Evolutionary conservation across 768 basidiomycete genomes (phyloP), one percentile per base, ranked within the genome.

Genomic region (Termitomyces eurrhizus): DNA sequence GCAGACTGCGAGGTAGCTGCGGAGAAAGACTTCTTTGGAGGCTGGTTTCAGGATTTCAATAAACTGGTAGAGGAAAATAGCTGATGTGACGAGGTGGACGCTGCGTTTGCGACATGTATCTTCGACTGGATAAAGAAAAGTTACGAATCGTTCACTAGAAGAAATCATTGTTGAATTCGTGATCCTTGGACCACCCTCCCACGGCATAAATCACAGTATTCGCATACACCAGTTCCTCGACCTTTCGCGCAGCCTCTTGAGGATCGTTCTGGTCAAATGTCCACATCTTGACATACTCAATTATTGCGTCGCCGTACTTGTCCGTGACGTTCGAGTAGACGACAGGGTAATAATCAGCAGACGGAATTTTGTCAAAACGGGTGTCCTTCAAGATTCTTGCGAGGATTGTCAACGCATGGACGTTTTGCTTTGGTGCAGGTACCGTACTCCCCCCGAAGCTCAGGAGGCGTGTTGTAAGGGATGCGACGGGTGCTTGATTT

Each of bases 51-150:
- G 70, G 37, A 65, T 65, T 0, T 75, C 75, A 37, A 79, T 64
- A 46, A 85, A 59, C 1, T 86, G 80, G 0, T 83, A 76, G 32
- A 88, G 67, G 75, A 89, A 88, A 24, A 88, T 66, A 4, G 83
- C 77, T 4, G 87, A 88, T 0, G 89, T 92, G 42, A 89, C 80
- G 1, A 86, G 72, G 63, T 85, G 89, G 73, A 87, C 83, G 14
- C 87, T 90, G 4, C 42, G 16, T 53, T 32, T 32, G 6, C 1
- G 29, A 55, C 9, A 7, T 29, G 7, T 9, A 24, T 58, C n/a
- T 9, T 21, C 8, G 21, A 8, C 8, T 18, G 7, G 37, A 51
- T 29, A 21, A 21, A 1, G 18, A 24, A 13, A 57, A 6, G 4
- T 33, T 4, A 24, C 24, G 2, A 39, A 9, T 0, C 1, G 36